Percentiles rank a stretch among this genome's conserved stretches.
phyloP scores from a whole-genome alignment of 805 yeast genomes.

The Pichia eremophila region DNA sequence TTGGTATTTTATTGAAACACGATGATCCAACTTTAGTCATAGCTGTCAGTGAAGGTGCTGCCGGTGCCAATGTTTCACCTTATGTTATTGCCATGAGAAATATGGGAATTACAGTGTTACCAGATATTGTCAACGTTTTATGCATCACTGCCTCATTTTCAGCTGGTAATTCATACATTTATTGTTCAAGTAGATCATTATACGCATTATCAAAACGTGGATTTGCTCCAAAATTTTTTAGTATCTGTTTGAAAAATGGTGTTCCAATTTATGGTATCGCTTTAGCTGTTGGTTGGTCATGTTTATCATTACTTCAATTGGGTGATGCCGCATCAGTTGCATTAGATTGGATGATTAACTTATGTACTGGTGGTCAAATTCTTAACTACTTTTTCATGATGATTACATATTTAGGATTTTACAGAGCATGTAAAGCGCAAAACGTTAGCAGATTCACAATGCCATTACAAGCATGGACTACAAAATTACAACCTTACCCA shows the following conservation, averaged over 20 bases:
- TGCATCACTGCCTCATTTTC: constrained; percentile 68
- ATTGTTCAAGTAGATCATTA: constrained; percentile 58
- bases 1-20: constrained; percentile 67
- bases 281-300: constrained; percentile 24
- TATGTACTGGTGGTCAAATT: constrained; percentile 23
- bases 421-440: constrained; percentile 52
- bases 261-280: constrained; percentile 32
- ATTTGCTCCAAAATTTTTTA: constrained; percentile 60
- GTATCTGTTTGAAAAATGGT: constrained; percentile 54
- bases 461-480: constrained; percentile 43
- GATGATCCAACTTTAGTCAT: constrained; percentile 51
- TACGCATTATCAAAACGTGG: constrained; percentile 66
- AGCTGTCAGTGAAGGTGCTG: constrained; percentile 50
- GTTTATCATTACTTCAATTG: constrained; percentile 28
- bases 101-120: constrained; percentile 55
- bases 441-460: constrained; percentile 33
- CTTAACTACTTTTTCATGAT: constrained; percentile 24
- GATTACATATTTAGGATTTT: constrained; percentile 52
- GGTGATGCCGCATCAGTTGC: constrained; percentile 22
- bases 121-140: constrained; percentile 71
- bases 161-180: constrained; percentile 77
- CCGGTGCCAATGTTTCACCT: constrained; percentile 76
- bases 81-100: constrained; percentile 77
- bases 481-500: constrained; percentile 30
- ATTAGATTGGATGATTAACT: constrained; percentile 25